Percentiles rank a stretch among this genome's conserved stretches.
Evolutionary conservation across 164 flowering plant species (phyloP).

Genomic region (Stephania yunnanensis): DNA sequence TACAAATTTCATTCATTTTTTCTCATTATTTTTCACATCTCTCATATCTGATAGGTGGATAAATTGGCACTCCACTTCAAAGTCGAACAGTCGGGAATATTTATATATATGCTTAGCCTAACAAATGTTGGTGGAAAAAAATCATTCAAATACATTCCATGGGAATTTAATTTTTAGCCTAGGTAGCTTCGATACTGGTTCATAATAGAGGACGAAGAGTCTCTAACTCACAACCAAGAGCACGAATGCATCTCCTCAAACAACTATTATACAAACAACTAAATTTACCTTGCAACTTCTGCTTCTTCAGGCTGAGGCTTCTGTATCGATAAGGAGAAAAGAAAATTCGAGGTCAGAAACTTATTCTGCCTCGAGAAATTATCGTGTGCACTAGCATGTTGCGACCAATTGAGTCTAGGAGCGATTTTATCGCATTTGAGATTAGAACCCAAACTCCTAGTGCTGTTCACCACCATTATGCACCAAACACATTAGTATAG

Average conservation of each 20-base stretch:
- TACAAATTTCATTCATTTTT: not conserved
- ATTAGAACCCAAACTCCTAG: not conserved
- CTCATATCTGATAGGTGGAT: not conserved
- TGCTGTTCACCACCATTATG: not conserved
- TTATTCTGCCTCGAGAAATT: slow-evolving; percentile 41
- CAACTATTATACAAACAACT: not conserved
- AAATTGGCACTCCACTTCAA: not conserved
- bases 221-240: not conserved
- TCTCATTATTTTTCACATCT: not conserved
- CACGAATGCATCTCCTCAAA: not conserved
- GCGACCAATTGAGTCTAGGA: slow-evolving; percentile 56
- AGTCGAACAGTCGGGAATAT: not conserved
- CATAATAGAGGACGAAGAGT: not conserved
- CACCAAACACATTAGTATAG: not conserved
- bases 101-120: not conserved
- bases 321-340: slow-evolving; percentile 54
- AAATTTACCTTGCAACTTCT: slow-evolving; percentile 30
- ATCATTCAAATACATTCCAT: not conserved
- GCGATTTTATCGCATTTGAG: slow-evolving; percentile 14
- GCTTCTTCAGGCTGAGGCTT: slow-evolving; percentile 37
- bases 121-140: not conserved
- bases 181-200: not conserved
- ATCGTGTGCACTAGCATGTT: slow-evolving; percentile 52
- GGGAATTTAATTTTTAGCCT: not conserved
- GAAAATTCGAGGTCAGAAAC: slow-evolving; percentile 59